Conservation (phyloP, 208 protist species). For the Trypanosoma melophagium region DNA sequence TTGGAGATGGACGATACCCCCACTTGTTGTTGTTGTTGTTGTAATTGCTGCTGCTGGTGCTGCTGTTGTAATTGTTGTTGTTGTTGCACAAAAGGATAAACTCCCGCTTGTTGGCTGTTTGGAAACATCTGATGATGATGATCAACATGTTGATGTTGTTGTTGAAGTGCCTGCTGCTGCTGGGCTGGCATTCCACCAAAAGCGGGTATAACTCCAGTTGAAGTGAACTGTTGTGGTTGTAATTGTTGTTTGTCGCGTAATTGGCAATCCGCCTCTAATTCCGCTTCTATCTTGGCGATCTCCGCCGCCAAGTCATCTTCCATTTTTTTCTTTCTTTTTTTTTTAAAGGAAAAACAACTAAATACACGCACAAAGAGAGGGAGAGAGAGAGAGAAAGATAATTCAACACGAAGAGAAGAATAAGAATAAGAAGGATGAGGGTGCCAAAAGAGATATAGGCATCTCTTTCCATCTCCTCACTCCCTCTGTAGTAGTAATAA, state of each 20-base stretch:
- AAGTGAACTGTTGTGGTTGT: conserved; percentile 24
- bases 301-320: conserved; percentile 75
- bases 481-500: too few relatives aligned
- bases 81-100: neutral
- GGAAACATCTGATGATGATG: neutral
- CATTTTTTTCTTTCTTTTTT: conserved; percentile 25
- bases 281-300: conserved; percentile 76
- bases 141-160: neutral
- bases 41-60: conserved; percentile 15
- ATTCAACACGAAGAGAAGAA: neutral
- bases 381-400: conserved; percentile 2
- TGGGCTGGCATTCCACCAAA: conserved; percentile 13
- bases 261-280: conserved; percentile 67
- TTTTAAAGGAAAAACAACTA: neutral
- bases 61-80: conserved; percentile 3
- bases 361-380: neutral
- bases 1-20: neutral
- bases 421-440: too few relatives aligned
- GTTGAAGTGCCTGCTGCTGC: conserved; percentile 15
- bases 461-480: too few relatives aligned
- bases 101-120: neutral
- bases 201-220: conserved; percentile 5
- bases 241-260: conserved; percentile 44
- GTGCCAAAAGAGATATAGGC: too few relatives aligned
- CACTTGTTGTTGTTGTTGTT: conserved; percentile 26